phyloP scores from a whole-genome alignment of 495 filamentous ascomycete genomes.

The Xylaria curta region DNA sequence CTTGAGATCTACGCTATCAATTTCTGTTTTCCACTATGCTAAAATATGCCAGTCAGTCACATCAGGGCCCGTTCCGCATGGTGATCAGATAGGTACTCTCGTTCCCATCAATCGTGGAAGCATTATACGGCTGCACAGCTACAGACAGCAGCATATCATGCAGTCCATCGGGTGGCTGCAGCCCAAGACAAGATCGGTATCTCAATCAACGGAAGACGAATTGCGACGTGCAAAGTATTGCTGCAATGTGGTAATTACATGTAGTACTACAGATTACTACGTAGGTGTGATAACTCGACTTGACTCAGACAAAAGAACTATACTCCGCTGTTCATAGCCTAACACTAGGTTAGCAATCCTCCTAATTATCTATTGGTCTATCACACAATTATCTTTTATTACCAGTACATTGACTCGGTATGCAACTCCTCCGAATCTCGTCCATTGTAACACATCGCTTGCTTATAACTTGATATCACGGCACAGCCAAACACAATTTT shows the following conservation, averaged over 20 bases:
- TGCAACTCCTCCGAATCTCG: neutral
- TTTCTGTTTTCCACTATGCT: neutral
- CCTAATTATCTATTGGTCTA: too few species aligned
- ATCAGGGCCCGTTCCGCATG: constrained; percentile 7
- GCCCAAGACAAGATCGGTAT: neutral
- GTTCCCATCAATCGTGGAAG: neutral
- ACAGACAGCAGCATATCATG: neutral
- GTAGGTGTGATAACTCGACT: neutral
- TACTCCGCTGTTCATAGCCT: neutral
- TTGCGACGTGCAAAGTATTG: neutral
- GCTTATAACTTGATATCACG: too few species aligned
- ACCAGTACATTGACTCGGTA: too few species aligned
- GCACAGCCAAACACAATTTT: neutral
- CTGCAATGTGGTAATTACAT: constrained; percentile 7
- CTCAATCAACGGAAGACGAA: neutral
- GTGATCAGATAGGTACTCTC: neutral
- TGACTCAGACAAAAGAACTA: constrained; percentile 5
- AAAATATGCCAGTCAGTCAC: neutral
- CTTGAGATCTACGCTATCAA: neutral
- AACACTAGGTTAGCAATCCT: neutral
- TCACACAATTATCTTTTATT: neutral
- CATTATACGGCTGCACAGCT: neutral
- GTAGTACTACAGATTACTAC: neutral
- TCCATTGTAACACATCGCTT: neutral
- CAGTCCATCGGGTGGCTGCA: neutral